phyloP scores from a whole-genome alignment of 2,329 filamentous ascomycete genomes.

The Fusarium tjaetaba region DNA sequence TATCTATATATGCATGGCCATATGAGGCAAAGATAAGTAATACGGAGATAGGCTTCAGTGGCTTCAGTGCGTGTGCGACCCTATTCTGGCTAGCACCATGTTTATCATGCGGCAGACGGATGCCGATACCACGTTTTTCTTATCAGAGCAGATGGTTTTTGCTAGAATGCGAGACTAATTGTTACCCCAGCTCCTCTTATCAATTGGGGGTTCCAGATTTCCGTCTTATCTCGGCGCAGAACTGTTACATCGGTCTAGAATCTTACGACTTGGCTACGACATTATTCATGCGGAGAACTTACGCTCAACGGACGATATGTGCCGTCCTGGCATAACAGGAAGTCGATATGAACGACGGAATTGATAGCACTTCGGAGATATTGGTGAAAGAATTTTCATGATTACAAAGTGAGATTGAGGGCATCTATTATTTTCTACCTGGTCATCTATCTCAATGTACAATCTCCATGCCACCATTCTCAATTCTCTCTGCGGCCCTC shows the following conservation, averaged over 20 bases:
- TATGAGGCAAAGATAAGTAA: background rate
- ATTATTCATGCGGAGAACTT: background rate
- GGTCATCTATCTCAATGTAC: background rate
- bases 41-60: background rate
- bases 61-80: background rate
- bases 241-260: conserved; percentile 8
- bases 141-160: background rate
- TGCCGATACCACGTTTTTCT: conserved; percentile 1
- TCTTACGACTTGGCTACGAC: background rate
- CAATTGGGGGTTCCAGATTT: conserved; percentile 1
- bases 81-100: conserved; percentile 24
- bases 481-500: conserved; percentile 40
- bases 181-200: conserved; percentile 26
- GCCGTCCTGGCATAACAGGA: too few species aligned
- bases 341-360: too few species aligned
- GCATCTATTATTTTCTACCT: accelerated
- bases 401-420: accelerated
- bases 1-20: background rate
- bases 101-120: background rate
- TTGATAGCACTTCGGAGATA: too few species aligned
- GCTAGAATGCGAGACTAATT: background rate
- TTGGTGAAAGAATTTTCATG: accelerated
- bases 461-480: conserved; percentile 27
- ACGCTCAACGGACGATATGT: accelerated
- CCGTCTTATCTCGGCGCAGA: conserved; percentile 5